Evolutionary conservation across 2,329 filamentous ascomycete species (phyloP), one percentile per base, ranked within the genome.

Genomic region (Paracoccidioides brasiliensis): DNA sequence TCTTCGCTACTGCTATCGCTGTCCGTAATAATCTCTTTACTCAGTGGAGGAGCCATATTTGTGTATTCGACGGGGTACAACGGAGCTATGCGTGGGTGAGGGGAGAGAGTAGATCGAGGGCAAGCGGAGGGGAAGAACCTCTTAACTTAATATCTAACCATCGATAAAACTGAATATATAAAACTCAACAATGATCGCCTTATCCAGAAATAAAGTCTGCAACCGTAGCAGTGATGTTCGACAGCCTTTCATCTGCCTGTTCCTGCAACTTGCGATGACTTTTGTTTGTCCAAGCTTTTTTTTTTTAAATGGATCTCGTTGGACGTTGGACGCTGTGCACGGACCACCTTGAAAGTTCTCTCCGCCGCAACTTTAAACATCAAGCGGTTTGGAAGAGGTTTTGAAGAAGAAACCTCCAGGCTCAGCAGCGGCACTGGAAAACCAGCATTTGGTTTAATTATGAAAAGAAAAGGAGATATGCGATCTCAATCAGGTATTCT

Each of bases 1-100:
- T 52, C 35, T 22, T 30, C 7, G 56, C 53, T 15, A 53, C 64
- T 10, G 56, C 53, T 59, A 43, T 57, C 57, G 53, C 64, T 64
- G 61, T 62, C 62, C 33, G 58, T 53, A 42, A 60, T 43, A 37
- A 53, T 54, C 32, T 62, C 60, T 50, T 65, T 60, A 46, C 63
- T 63, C 55, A 64, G 43, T 48, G 59, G 62, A 22, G 60, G 58
- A 48, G 64, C 64, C 64, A 66, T 66, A 57, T 54, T 57, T 55
- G 22, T 6, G 37, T 22, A 22, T 30, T 41, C 46, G 32, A 12
- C 8, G 15, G 12, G 30, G 52, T 52, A 49, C 52, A 38, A 57
- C 52, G 53, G n/a, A 32, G 28, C 22, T 48, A 41, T 4, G 12
- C 41, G 50, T 45, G n/a, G 28, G 15, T 38, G 10, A 28, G 38